Evolutionary conservation across 805 yeast genomes (phyloP), one percentile per base, ranked within the genome.

Genomic region (Cyberlindnera xishuangbannaensis): DNA sequence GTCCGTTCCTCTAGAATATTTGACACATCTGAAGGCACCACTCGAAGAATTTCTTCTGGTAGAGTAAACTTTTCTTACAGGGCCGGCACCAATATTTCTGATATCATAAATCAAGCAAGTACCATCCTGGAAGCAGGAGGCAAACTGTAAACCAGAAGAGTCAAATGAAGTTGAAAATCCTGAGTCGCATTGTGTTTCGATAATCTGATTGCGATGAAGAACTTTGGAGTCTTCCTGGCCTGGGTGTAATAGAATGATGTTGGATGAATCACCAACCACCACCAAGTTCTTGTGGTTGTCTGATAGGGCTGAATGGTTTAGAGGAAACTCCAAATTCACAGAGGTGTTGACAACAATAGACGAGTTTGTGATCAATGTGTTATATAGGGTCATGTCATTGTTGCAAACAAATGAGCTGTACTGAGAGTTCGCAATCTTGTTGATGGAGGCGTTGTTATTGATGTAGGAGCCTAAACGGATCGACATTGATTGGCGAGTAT

Each of bases 101-200:
- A 83, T 54, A 56, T 88, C 97, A 53, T 78, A 88, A 7, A 88
- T 59, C 41, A 78, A 64, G 39, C 90, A 78, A 15, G 74, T 62
- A 6, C 97, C 97, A 51, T 83, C 87, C 58, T 88, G 95, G 55
- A 86, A 86, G 16, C 87, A 78, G 1, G 83, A 76, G 2, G 92
- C 78, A 53, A 88, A 82, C 41, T 76, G 68, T 33, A 67, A 46
- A 15, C 90, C 95, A 28, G 84, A 78, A n/a, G 79, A 71, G 39
- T 80, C 78, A 61, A 79, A 87, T 18, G 82, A 73, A 1, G 84
- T 76, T 5, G 95, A 87, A 51, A 87, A 84, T 3, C 95, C 96
- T 28, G 81, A 73, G 45, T 83, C 95, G 37, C 81, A 77, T 2
- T 63, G 56, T 0, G 90, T 78, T 36, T 63, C 66, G 33, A 76